Base-by-base conservation (phyloP, 192 early-diverging fungal genomes). In the Coemansia biformis region DNA sequence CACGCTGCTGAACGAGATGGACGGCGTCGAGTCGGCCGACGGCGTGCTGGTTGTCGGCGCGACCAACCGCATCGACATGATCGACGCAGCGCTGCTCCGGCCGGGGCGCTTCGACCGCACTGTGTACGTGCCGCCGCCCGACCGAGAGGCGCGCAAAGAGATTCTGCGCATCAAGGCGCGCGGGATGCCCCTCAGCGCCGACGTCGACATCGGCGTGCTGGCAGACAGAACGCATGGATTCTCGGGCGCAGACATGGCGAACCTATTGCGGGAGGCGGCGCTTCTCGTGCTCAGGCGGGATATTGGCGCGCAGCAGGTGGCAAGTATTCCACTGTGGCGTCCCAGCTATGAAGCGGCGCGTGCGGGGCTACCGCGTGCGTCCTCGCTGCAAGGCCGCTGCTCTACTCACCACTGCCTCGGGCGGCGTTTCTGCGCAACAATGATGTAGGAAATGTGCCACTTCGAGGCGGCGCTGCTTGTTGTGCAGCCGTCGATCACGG, bases 21-120 rank as follows among this genome's bases (percentile, higher is more conserved):
- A 99, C 68, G 93, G 96, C 48, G 80, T 93, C 30, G 96, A 93
- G 30, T 64, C 89, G 26, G 88, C 90, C 81, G 91, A 93, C 67
- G 79, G 94, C 12, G 66, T 99, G 42, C 88, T 95, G 62, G 92
- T 97, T 63, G 93, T 99, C 84, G 96, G 94, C 81, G 96, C 96
- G 2, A 99, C 96, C 8, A 99, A 99, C 74, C 79, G 96, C 39
- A 89, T 94, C 2, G 95, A 99, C 57, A 92, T 93, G 40, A 71
- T 99, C 42, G 96, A 99, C 65, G 86, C 89, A 19, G 96, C 96
- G 16, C 67, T 99, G 54, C 55, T 98, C 51, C 76, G 96, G 50
- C 95, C 95, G 10, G 96, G 96, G 23, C 81, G 96, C 39, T 79
- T 99, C 50, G 96, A 98, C 63, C 73, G 91, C 15, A 90, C 96